A percentile compares a stretch with the other conserved stretches of the same genome.
Conservation (phyloP, 257 asterid genomes). For the Knoxia roxburghii region DNA sequence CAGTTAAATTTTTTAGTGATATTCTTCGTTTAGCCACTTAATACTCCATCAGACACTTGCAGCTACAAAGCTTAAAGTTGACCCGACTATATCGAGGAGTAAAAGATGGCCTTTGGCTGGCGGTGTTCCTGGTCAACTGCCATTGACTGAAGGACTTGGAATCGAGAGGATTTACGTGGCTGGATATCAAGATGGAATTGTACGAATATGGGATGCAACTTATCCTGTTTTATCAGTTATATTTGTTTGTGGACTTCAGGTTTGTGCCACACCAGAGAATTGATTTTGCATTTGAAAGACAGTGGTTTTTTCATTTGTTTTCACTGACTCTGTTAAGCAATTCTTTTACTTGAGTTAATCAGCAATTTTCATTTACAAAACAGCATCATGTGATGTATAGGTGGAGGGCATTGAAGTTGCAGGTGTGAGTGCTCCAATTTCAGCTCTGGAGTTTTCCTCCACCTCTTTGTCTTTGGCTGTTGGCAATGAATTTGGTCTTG, state of each 20-base stretch:
- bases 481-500: conserved; percentile 84
- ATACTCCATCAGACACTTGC: conserved; percentile 52
- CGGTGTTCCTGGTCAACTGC: conserved; percentile 51
- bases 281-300: conserved; percentile 12
- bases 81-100: conserved; percentile 29
- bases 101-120: conserved; percentile 78
- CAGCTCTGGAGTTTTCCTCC: conserved; percentile 68
- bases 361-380: conserved; percentile 17
- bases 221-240: conserved; percentile 59
- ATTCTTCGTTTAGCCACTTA: conserved; percentile 19
- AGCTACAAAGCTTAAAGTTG: conserved; percentile 36
- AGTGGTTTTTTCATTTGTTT: background rate
- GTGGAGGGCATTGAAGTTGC: conserved; percentile 44
- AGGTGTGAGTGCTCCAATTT: conserved; percentile 53
- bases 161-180: conserved; percentile 69
- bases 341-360: conserved; percentile 4
- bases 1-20: background rate
- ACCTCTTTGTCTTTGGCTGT: conserved; percentile 57
- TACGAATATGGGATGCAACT: conserved; percentile 89
- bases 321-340: conserved; percentile 12
- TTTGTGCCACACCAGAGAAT: conserved; percentile 27
- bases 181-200: conserved; percentile 88
- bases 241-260: conserved; percentile 59
- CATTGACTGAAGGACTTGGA: conserved; percentile 38
- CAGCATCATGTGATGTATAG: conserved; percentile 32